phyloP scores from a whole-genome alignment of 2,329 filamentous ascomycete genomes.

The Epichloe uncinata region DNA sequence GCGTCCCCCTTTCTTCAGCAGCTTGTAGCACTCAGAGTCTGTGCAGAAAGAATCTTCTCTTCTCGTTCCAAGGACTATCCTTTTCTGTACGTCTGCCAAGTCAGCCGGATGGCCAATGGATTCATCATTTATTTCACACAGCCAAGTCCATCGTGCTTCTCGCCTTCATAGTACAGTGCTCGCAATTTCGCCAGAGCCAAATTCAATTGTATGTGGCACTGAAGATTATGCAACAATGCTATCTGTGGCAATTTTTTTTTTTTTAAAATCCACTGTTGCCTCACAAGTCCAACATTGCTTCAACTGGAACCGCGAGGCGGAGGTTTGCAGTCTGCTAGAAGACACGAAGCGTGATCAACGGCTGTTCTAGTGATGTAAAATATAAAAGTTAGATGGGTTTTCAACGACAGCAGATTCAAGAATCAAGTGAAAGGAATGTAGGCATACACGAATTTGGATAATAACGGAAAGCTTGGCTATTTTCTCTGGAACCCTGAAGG shows the following conservation, averaged over 20 bases:
- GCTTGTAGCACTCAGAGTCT: not conserved
- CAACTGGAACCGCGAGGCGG: not conserved
- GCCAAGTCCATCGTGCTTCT: no score
- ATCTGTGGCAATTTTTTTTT: no score
- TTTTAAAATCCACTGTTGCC: no score
- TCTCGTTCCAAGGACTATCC: not conserved
- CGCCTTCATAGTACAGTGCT: no score
- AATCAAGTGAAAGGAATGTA: no score
- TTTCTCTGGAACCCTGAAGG: no score
- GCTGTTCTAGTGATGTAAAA: not conserved
- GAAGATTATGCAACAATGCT: no score
- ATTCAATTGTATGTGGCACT: no score
- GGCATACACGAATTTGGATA: no score
- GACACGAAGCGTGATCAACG: not conserved
- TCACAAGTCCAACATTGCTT: not conserved
- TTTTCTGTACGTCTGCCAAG: not conserved
- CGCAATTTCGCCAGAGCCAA: no score
- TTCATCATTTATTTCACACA: not conserved
- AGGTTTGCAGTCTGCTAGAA: no score
- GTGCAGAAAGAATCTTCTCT: not conserved
- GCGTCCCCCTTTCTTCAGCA: not conserved
- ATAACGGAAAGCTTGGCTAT: no score
- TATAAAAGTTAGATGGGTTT: not conserved
- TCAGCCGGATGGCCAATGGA: not conserved
- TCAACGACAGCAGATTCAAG: not conserved